These are phyloP conservation scores for Fagopyrum tataricum DNA, from an alignment of 148 eudicot genomes.

Conservation along the genomic window DNA sequence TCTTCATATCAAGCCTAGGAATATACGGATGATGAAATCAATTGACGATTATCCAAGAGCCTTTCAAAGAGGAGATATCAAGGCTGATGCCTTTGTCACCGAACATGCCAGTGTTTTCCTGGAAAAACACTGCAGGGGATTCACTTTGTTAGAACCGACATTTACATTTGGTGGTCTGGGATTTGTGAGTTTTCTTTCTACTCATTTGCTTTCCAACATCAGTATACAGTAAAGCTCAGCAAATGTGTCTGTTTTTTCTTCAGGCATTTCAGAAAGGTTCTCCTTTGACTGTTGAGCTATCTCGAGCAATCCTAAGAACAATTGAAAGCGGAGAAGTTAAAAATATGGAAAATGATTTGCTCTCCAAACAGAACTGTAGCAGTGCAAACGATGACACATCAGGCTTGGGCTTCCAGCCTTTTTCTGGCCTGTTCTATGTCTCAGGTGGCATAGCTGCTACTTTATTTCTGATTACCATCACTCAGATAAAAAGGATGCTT, in stretches of 20 bases:
- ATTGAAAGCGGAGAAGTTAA: not conserved
- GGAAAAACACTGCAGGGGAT: slow-evolving; percentile 28
- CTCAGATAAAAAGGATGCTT: slow-evolving; percentile 2
- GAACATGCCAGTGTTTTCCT: slow-evolving; percentile 34
- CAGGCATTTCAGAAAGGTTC: slow-evolving; percentile 5
- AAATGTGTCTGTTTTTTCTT: not conserved
- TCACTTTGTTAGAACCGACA: slow-evolving; percentile 23
- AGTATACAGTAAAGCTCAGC: not conserved
- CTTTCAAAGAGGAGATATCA: slow-evolving; percentile 30
- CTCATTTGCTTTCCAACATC: not conserved
- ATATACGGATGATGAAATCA: slow-evolving; percentile 14
- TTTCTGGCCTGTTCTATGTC: slow-evolving; percentile 18
- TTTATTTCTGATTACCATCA: slow-evolving; percentile 12
- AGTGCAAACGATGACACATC: not conserved
- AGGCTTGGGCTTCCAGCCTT: slow-evolving; percentile 17
- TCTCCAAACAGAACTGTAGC: not conserved
- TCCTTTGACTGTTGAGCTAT: not conserved
- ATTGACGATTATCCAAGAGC: slow-evolving; percentile 24
- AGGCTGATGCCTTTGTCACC: slow-evolving; percentile 32
- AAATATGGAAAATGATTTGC: slow-evolving; percentile 1
- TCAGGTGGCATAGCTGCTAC: slow-evolving; percentile 12
- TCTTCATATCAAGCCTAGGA: slow-evolving; percentile 21
- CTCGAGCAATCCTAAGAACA: slow-evolving; percentile 6
- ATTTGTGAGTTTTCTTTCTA: slow-evolving; percentile 20
- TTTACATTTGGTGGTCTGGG: slow-evolving; percentile 34